These are phyloP conservation scores for Scorias spongiosa DNA, from an alignment of 2,329 filamentous ascomycete species.

Conservation along the genomic window DNA sequence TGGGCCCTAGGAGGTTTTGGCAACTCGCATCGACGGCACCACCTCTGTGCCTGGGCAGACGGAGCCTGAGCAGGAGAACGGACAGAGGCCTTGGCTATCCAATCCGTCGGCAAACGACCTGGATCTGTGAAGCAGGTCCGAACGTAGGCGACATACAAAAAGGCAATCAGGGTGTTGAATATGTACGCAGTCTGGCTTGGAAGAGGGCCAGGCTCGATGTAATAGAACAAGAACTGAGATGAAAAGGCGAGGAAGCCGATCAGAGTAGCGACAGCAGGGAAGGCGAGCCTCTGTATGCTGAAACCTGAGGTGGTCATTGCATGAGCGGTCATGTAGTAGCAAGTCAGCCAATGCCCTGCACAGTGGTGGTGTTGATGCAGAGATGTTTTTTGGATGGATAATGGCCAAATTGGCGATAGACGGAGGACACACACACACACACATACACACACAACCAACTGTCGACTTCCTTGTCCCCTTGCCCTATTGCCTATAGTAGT, in stretches of 20 bases:
- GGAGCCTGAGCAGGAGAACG: conserved; percentile 12
- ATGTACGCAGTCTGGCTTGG: conserved; percentile 39
- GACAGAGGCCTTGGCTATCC: conserved; percentile 13
- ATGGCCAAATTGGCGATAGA: too few species aligned
- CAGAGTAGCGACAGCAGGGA: conserved; percentile 52
- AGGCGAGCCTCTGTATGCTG: conserved; percentile 35
- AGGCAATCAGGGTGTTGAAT: conserved; percentile 51
- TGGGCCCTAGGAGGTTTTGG: conserved; percentile 65
- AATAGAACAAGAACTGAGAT: conserved; percentile 55
- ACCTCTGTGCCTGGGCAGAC: conserved; percentile 28
- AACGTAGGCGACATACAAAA: conserved; percentile 57
- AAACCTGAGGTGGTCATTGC: too few species aligned
- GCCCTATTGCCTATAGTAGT: neutral
- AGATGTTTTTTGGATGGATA: too few species aligned
- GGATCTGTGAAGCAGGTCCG: conserved; percentile 45
- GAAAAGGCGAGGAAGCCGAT: conserved; percentile 57
- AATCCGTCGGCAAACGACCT: conserved; percentile 35
- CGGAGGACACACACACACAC: neutral
- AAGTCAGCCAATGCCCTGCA: too few species aligned
- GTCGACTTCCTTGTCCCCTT: neutral
- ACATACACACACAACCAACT: neutral
- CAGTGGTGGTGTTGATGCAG: too few species aligned
- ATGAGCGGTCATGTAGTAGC: too few species aligned
- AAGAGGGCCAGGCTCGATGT: conserved; percentile 43
- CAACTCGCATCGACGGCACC: conserved; percentile 63